These are phyloP conservation scores for Rhododendron ferrugineum DNA, from an alignment of 148 eudicot genomes.

Conservation along the genomic window DNA sequence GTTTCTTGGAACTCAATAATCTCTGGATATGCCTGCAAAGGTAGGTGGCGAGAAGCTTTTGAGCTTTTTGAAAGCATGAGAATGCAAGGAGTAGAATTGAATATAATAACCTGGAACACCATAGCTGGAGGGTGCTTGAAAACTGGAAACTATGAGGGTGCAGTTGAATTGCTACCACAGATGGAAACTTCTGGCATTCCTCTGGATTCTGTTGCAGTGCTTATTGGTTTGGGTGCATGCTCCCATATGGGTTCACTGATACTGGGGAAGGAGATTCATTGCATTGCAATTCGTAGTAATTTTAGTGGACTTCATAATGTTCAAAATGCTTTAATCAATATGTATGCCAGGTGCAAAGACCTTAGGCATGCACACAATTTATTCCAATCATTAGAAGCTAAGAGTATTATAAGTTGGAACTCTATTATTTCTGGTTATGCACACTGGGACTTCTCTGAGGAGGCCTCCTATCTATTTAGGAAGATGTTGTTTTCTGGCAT, in stretches of 20 bases:
- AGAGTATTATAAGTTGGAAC: constrained; percentile 67
- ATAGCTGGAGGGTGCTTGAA: constrained; percentile 71
- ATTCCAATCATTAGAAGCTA: constrained; percentile 45
- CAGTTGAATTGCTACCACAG: constrained; percentile 48
- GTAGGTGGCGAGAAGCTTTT: constrained; percentile 60
- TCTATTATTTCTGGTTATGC: constrained; percentile 75
- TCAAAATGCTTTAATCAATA: constrained; percentile 64
- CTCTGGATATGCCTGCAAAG: constrained; percentile 55
- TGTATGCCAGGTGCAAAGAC: constrained; percentile 75
- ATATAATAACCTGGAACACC: constrained; percentile 69
- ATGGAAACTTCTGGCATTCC: constrained; percentile 34
- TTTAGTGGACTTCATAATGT: constrained; percentile 45
- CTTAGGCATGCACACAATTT: constrained; percentile 52
- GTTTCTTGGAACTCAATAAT: constrained; percentile 88
- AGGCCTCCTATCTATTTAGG: constrained; percentile 65
- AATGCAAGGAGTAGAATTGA: constrained; percentile 33
- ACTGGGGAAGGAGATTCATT: constrained; percentile 69
- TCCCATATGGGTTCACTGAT: constrained; percentile 45
- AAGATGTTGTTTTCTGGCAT: constrained; percentile 58
- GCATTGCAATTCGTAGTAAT: constrained; percentile 46
- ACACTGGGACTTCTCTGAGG: constrained; percentile 49
- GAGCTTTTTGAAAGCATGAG: constrained; percentile 51
- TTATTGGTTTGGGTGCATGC: constrained; percentile 73
- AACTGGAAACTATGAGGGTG: constrained; percentile 46
- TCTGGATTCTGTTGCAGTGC: constrained; percentile 62